Evolutionary conservation across 768 basidiomycete species (phyloP).

Genomic region (Rhodocollybia butyracea): DNA sequence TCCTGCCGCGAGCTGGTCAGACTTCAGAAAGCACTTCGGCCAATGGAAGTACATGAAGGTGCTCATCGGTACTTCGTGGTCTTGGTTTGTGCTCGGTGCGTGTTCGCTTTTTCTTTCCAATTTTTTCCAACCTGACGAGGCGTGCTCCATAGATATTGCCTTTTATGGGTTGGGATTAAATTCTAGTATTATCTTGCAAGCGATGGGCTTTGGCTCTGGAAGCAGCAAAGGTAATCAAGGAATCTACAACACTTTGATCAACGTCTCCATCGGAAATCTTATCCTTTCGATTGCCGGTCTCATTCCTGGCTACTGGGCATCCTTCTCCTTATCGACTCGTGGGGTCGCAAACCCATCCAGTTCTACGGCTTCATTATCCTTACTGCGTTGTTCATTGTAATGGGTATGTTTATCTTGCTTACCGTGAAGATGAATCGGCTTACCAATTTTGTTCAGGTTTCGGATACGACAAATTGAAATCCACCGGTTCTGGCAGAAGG

Average conservation of each 20-base stretch:
- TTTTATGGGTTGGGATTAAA: conserved; percentile 91
- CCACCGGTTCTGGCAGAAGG: conserved; percentile 39
- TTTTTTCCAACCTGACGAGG: not conserved
- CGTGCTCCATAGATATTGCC: conserved; percentile 55
- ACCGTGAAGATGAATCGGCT: not conserved
- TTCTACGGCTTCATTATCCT: conserved; percentile 72
- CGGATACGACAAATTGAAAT: conserved; percentile 55
- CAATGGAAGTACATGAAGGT: conserved; percentile 79
- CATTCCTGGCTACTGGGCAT: conserved; percentile 77
- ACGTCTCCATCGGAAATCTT: conserved; percentile 71
- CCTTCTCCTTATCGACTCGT: conserved; percentile 66
- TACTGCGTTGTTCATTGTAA: conserved; percentile 60
- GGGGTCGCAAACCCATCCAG: conserved; percentile 84
- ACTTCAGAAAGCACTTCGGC: conserved; percentile 68
- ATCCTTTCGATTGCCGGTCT: conserved; percentile 75
- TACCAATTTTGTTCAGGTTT: conserved; percentile 28
- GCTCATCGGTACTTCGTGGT: conserved; percentile 73
- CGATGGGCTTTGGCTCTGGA: conserved; percentile 70
- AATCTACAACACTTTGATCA: conserved; percentile 57
- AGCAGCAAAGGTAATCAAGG: conserved; percentile 25
- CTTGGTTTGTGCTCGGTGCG: conserved; percentile 88
- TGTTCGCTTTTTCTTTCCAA: conserved; percentile 20
- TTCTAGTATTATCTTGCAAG: conserved; percentile 67
- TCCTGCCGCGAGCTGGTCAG: conserved; percentile 64
- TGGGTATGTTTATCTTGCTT: conserved; percentile 46